These are phyloP conservation scores for Hypomyces rosellus DNA, from an alignment of 2,329 filamentous ascomycete species.

Conservation along the genomic window DNA sequence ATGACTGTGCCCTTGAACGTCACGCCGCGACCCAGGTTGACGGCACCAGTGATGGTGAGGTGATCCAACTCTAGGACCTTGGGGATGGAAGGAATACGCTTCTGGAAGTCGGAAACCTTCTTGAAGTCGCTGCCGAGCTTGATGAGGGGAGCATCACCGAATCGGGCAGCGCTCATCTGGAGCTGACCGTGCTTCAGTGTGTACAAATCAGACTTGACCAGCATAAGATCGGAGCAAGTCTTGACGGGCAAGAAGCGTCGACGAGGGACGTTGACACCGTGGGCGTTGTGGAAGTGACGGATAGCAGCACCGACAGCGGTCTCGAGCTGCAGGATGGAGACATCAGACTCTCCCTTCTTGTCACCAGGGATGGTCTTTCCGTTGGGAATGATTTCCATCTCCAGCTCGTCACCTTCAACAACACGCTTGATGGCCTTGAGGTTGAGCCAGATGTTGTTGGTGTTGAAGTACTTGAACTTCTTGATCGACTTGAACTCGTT, in stretches of 20 bases:
- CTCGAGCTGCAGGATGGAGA: constrained; percentile 96
- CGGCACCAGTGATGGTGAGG: constrained; percentile 93
- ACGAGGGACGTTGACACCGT: constrained; percentile 97
- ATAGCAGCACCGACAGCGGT: constrained; percentile 98
- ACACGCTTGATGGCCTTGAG: constrained; percentile 96
- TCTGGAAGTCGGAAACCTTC: constrained; percentile 97
- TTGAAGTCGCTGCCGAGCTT: constrained; percentile 99
- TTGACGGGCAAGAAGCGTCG: constrained; percentile 98
- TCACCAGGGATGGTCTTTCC: constrained; percentile 97
- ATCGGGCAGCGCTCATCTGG: constrained; percentile 91
- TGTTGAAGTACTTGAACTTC: constrained; percentile 99
- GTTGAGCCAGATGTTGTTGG: constrained; percentile 99
- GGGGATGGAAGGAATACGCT: constrained; percentile 78
- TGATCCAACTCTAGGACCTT: constrained; percentile 91
- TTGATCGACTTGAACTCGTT: constrained; percentile 99
- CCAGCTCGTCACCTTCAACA: constrained; percentile 95
- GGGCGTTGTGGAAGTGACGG: constrained; percentile 96
- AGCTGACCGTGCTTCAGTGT: constrained; percentile 97
- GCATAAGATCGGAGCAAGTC: constrained; percentile 98
- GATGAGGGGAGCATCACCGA: constrained; percentile 94
- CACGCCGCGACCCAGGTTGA: constrained; percentile 93
- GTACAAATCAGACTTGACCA: constrained; percentile 99
- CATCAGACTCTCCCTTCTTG: constrained; percentile 98
- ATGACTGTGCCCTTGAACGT: constrained; percentile 98
- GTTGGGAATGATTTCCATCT: constrained; percentile 99